phyloP scores from a whole-genome alignment of 2,329 filamentous ascomycete species.

The Pezicula carpinea region DNA sequence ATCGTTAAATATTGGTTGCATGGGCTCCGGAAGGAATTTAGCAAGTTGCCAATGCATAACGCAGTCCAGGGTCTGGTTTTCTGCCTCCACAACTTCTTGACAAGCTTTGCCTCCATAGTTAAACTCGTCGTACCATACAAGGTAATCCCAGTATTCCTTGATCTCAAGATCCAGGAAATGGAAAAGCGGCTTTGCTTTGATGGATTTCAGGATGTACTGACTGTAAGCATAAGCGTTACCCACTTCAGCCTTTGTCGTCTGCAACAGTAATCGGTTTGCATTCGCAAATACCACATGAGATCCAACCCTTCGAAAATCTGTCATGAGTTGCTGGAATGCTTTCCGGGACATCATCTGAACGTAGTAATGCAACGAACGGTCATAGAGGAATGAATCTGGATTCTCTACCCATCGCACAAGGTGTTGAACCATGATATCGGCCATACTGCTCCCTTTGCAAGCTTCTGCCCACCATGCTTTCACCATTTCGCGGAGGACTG shows the following conservation, averaged over 20 bases:
- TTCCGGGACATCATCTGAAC: conserved; percentile 99
- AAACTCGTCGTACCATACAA: conserved; percentile 98
- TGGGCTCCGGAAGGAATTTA: conserved; percentile 74
- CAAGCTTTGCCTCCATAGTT: conserved; percentile 97
- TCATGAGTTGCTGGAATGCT: conserved; percentile 94
- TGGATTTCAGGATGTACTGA: conserved; percentile 96
- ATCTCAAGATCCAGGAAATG: conserved; percentile 97
- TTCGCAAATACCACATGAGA: conserved; percentile 95
- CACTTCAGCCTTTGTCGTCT: conserved; percentile 95
- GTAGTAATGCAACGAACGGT: conserved; percentile 90
- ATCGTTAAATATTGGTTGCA: conserved; percentile 83
- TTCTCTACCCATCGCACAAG: conserved; percentile 96
- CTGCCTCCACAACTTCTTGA: conserved; percentile 68
- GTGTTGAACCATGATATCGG: conserved; percentile 95
- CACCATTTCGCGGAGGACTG: conserved; percentile 94
- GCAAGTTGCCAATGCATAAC: conserved; percentile 99
- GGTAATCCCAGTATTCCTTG: conserved; percentile 98
- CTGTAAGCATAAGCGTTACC: conserved; percentile 96
- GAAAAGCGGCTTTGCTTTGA: conserved; percentile 91
- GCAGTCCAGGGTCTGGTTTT: conserved; percentile 78
- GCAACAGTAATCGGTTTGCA: conserved; percentile 80
- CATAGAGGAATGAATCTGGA: conserved; percentile 90
- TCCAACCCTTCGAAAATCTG: conserved; percentile 89
- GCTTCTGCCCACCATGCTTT: conserved; percentile 98
- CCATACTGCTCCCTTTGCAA: conserved; percentile 85